These are phyloP conservation scores for Raffaelea ambrosiae DNA, from an alignment of 2,329 filamentous ascomycete species.

Conservation along the genomic window DNA sequence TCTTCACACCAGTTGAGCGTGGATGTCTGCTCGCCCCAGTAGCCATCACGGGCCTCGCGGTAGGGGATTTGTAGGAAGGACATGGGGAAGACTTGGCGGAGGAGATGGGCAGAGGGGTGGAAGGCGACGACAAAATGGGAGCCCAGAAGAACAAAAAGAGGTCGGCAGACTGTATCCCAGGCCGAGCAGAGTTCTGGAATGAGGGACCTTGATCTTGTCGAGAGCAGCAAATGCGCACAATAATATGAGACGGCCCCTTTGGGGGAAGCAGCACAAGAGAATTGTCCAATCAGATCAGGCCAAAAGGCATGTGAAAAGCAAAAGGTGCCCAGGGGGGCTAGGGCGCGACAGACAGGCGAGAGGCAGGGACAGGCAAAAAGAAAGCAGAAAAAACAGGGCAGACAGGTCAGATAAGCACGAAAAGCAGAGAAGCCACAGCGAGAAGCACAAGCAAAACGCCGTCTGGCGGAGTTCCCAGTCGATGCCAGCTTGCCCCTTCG, in stretches of 20 bases:
- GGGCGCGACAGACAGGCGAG: too few relatives aligned
- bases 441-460: neutral
- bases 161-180: neutral
- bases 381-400: too few relatives aligned
- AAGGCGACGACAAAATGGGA: neutral
- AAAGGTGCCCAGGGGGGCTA: too few relatives aligned
- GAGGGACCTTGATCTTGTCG: too few relatives aligned
- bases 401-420: too few relatives aligned
- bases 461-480: neutral
- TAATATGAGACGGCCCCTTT: too few relatives aligned
- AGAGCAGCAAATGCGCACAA: too few relatives aligned
- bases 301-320: too few relatives aligned
- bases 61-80: constrained; percentile 21
- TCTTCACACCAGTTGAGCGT: constrained; percentile 32
- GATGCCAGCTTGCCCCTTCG: neutral
- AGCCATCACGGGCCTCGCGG: constrained; percentile 24
- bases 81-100: constrained; percentile 4
- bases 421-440: too few relatives aligned
- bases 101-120: too few relatives aligned
- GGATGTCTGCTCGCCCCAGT: constrained; percentile 28
- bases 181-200: neutral
- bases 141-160: neutral
- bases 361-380: too few relatives aligned
- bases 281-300: neutral
- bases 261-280: neutral